Evolutionary conservation across 495 filamentous ascomycete species (phyloP), one percentile per base, ranked within the genome.

Genomic region (Aspergillus panamensis): DNA sequence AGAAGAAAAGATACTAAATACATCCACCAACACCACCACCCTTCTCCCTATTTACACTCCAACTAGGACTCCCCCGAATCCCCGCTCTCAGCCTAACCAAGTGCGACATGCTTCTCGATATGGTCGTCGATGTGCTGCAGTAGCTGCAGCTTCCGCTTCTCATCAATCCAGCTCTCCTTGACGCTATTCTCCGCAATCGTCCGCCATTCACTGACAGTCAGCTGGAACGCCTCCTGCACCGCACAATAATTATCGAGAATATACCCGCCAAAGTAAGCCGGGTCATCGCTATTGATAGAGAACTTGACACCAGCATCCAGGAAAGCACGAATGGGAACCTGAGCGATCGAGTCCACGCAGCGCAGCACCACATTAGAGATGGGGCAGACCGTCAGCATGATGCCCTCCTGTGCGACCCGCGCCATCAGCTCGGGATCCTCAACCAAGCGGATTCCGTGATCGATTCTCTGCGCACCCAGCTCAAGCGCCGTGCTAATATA

Each of bases 181-280:
- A 93, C 82, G 47, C 81, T 77, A 33, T 78, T 80, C 64, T 78
- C 75, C 12, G 80, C 83, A 63, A 93, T 85, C 5, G 50, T 67
- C 63, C 70, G 75, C 89, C 88, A 91, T 57, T 92, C 87, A 17
- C 72, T 64, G 3, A 84, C 66, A 16, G 65, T 77, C 58, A 93
- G 61, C 31, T 75, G 65, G 70, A 87, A 87, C 14, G 86, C 85
- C 56, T 89, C 87, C 67, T 91, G 85, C 12, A 91, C 85, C 4
- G 83, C 85, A 59, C 84, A 89, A 66, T 88, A 91, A 60, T 90
- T 90, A 64, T 88, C 85, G 57, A 87, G 71, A 53, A 91, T 84
- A 68, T 89, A 91, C 0, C 84, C 86, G 6, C 87, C 87, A 76
- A 92, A 92, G 68, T 92, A 93, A 9, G 87, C 88, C 47, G 88